Conservation (phyloP, 768 basidiomycete genomes). For the Hemileccinum rubropunctum region DNA sequence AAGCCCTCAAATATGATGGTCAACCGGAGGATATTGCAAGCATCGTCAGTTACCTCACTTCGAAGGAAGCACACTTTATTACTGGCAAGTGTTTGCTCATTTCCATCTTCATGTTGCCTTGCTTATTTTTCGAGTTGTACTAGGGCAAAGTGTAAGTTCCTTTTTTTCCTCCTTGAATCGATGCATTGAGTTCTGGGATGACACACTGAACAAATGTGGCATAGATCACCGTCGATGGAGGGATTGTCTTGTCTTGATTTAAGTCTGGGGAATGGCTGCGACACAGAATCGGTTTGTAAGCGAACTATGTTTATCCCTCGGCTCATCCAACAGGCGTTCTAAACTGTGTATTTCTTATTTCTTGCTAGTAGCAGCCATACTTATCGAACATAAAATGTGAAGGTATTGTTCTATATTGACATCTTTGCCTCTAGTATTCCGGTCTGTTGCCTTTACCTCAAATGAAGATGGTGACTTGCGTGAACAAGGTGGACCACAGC, state of each 20-base stretch:
- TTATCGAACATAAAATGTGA: no score
- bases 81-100: constrained; percentile 24
- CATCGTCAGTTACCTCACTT: constrained; percentile 32
- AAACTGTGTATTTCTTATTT: no score
- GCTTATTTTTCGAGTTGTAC: neutral
- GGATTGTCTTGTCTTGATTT: constrained; percentile 7
- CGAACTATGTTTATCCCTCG: no score
- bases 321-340: no score
- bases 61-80: constrained; percentile 32
- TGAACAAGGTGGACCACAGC: no score
- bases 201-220: neutral
- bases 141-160: constrained; percentile 17
- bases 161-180: neutral
- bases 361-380: no score
- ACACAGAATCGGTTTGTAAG: neutral
- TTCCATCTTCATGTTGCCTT: neutral
- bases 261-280: neutral
- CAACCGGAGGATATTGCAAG: constrained; percentile 33
- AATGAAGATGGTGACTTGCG: no score
- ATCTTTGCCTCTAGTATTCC: no score
- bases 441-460: no score
- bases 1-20: constrained; percentile 19
- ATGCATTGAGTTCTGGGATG: neutral
- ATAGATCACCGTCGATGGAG: constrained; percentile 6
- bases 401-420: no score